Evolutionary conservation across 2,329 filamentous ascomycete genomes (phyloP).

Genomic region (Lomentospora prolificans): DNA sequence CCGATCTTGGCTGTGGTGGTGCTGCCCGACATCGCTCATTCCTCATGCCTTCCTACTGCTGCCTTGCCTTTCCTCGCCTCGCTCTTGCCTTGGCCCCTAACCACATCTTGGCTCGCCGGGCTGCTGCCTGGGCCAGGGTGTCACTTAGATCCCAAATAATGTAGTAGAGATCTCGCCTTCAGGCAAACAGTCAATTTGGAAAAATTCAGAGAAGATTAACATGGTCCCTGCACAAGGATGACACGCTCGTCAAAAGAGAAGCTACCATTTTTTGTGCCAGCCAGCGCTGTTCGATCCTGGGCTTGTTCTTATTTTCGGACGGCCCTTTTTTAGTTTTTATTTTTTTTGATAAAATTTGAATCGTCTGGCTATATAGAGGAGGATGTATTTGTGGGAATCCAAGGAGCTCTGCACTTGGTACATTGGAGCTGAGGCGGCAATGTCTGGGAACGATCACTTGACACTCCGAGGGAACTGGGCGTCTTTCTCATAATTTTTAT

Average conservation of each 20-base stretch:
- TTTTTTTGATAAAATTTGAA: background rate
- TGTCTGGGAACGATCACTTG: no score
- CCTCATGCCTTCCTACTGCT: background rate
- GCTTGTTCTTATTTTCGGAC: background rate
- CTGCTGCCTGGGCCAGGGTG: background rate
- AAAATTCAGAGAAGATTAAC: constrained; percentile 3
- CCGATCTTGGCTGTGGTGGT: background rate
- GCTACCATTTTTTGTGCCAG: constrained; percentile 25
- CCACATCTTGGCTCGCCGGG: no score
- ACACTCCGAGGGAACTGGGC: no score
- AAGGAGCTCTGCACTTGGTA: no score
- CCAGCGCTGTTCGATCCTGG: background rate
- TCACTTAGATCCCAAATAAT: background rate
- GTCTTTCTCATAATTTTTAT: no score
- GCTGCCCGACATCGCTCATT: background rate
- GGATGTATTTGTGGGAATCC: no score
- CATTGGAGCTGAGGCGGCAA: no score
- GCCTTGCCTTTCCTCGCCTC: background rate
- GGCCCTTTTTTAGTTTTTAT: background rate
- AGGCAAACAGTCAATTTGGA: background rate
- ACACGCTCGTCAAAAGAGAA: constrained; percentile 74
- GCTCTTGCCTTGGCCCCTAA: no score
- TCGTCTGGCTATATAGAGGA: no score
- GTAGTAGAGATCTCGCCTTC: background rate
- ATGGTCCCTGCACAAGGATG: constrained; percentile 51